phyloP scores from a whole-genome alignment of 1,284 basidiomycete genomes.

The Ustilago loliicola region DNA sequence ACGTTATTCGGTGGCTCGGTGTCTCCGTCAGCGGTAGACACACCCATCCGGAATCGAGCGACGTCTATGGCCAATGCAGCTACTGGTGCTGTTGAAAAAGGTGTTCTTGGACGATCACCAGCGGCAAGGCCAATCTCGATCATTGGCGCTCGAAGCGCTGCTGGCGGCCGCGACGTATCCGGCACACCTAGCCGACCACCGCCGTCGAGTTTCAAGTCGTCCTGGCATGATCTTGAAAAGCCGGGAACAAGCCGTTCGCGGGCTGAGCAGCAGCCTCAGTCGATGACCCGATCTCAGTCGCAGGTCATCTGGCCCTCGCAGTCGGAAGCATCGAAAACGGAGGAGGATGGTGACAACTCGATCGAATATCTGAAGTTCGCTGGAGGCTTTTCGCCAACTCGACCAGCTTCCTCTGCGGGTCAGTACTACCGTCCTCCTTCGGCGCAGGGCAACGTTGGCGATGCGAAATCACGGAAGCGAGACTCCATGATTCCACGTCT shows the following conservation, averaged over 20 bases:
- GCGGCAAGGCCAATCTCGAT: conserved; percentile 29
- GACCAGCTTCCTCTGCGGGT: conserved; percentile 49
- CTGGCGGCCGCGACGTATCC: conserved; percentile 9
- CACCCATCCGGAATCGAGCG: conserved; percentile 42
- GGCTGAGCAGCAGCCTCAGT: conserved; percentile 12
- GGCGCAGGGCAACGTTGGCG: conserved; percentile 47
- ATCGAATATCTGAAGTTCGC: conserved; percentile 39
- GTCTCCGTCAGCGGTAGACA: conserved; percentile 30
- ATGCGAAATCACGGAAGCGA: conserved; percentile 41
- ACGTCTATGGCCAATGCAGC: conserved; percentile 42
- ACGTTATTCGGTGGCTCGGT: conserved; percentile 11
- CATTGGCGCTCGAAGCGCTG: conserved; percentile 16
- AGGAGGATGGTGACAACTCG: conserved; percentile 29
- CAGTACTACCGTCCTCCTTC: conserved; percentile 59
- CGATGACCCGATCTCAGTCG: conserved; percentile 43
- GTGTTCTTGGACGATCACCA: conserved; percentile 37
- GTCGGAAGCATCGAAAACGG: background rate
- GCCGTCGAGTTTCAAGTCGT: conserved; percentile 45
- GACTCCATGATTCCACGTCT: conserved; percentile 58
- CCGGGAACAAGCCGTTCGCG: background rate
- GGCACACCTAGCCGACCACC: conserved; percentile 41
- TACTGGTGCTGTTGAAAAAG: conserved; percentile 42
- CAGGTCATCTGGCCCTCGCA: conserved; percentile 37
- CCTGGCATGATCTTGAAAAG: conserved; percentile 42
- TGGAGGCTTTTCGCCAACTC: conserved; percentile 13